phyloP scores from a whole-genome alignment of 2,329 filamentous ascomycete genomes.

The Fusarium temperatum region DNA sequence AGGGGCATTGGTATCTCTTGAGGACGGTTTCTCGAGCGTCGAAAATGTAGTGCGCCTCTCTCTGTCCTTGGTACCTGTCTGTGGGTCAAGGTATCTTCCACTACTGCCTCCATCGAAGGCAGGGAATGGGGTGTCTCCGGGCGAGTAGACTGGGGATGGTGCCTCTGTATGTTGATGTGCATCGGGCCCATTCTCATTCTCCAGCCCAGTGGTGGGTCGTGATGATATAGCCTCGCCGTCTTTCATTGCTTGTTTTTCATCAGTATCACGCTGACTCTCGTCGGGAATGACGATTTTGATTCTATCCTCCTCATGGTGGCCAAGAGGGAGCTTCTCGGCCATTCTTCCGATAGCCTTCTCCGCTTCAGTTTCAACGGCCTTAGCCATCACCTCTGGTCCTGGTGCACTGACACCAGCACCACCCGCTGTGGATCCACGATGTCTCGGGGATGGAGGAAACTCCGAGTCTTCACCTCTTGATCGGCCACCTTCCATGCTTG shows the following conservation, averaged over 20 bases:
- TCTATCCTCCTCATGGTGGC: slow-evolving; percentile 42
- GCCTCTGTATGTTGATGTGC: slow-evolving; percentile 46
- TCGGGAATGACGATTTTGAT: slow-evolving; percentile 46
- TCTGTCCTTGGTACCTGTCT: slow-evolving; percentile 50
- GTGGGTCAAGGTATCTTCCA: slow-evolving; percentile 46
- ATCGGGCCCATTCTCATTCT: slow-evolving; percentile 40
- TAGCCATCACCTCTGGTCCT: slow-evolving; percentile 51
- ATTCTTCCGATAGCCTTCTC: slow-evolving; percentile 49
- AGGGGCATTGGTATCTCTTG: slow-evolving; percentile 45
- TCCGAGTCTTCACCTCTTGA: slow-evolving; percentile 61
- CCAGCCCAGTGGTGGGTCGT: slow-evolving; percentile 27
- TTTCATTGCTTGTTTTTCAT: slow-evolving; percentile 55
- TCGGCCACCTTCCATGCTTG: slow-evolving; percentile 66
- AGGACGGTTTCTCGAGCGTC: slow-evolving; percentile 58
- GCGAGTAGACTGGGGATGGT: slow-evolving; percentile 53
- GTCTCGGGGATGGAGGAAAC: slow-evolving; percentile 51
- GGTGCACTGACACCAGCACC: slow-evolving; percentile 56
- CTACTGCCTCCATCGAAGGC: slow-evolving; percentile 52
- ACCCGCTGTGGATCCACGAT: slow-evolving; percentile 45
- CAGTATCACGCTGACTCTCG: slow-evolving; percentile 41
- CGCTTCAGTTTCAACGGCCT: slow-evolving; percentile 43
- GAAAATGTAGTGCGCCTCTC: slow-evolving; percentile 67
- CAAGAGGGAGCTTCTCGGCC: slow-evolving; percentile 36
- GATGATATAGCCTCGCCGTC: slow-evolving; percentile 29
- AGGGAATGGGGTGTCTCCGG: slow-evolving; percentile 58